phyloP scores from a whole-genome alignment of 148 eudicot species.

The Hydrangea macrophylla region DNA sequence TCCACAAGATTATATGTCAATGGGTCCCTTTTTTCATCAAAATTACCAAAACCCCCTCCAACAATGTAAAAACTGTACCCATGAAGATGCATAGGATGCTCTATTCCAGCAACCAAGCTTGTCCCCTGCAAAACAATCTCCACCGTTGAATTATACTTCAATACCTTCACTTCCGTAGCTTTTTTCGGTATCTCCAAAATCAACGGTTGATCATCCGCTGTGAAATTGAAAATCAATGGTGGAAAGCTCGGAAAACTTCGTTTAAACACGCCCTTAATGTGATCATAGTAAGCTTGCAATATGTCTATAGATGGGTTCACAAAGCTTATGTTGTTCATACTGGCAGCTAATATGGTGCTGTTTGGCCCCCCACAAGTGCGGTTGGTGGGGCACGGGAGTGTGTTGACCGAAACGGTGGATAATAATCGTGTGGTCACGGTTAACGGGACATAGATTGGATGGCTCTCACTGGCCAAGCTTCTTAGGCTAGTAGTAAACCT shows the following conservation, averaged over 20 bases:
- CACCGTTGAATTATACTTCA: constrained; percentile 26
- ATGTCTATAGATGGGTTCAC: constrained; percentile 24
- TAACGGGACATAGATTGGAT: constrained; percentile 27
- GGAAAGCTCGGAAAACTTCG: constrained; percentile 22
- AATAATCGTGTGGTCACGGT: constrained; percentile 17
- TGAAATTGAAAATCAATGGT: constrained; percentile 26
- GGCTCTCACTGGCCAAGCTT: constrained; percentile 13
- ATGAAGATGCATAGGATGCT: constrained; percentile 49
- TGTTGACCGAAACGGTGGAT: constrained; percentile 31
- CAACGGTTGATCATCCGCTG: constrained; percentile 23
- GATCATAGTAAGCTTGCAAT: constrained; percentile 33
- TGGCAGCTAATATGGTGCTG: constrained; percentile 27
- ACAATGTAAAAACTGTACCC: constrained; percentile 34
- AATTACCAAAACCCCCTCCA: constrained; percentile 40
- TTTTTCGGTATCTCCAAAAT: constrained; percentile 7
- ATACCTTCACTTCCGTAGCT: constrained; percentile 19
- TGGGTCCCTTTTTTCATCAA: constrained; percentile 29
- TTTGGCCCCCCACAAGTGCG: constrained; percentile 33
- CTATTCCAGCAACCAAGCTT: constrained; percentile 25
- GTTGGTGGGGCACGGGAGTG: constrained; percentile 16
- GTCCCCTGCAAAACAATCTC: constrained; percentile 41
- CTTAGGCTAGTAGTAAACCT: constrained; percentile 18
- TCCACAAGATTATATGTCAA: constrained; percentile 38
- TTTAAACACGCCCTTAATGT: constrained; percentile 21
- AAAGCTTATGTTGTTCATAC: constrained; percentile 33